Conservation (phyloP, 2,329 filamentous ascomycete genomes). For the Catunica adiposa region DNA sequence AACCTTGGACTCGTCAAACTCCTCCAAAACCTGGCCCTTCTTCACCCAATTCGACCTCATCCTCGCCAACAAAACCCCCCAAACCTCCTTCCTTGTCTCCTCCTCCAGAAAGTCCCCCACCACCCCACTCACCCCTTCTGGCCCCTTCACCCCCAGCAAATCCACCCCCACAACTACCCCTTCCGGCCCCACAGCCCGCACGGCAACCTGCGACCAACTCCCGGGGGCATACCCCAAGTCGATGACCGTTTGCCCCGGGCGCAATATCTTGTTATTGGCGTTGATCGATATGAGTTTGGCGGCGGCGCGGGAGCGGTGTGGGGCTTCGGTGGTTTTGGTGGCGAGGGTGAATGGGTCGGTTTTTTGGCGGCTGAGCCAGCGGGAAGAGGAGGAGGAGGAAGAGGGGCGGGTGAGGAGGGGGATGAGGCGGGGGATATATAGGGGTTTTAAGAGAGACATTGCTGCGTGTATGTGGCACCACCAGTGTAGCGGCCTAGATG, state of each 20-base stretch:
- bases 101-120: constrained; percentile 83
- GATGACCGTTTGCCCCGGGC: constrained; percentile 65
- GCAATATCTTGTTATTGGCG: constrained; percentile 63
- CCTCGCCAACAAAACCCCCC: constrained; percentile 53
- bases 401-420: not conserved
- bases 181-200: constrained; percentile 56
- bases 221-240: constrained; percentile 75
- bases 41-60: constrained; percentile 19
- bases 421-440: not conserved
- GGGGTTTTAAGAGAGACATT: not conserved
- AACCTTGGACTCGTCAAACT: constrained; percentile 14
- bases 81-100: constrained; percentile 57
- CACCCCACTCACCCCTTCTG: constrained; percentile 79
- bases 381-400: constrained; percentile 19
- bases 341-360: constrained; percentile 56
- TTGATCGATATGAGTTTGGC: constrained; percentile 91
- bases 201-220: constrained; percentile 64
- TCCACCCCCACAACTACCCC: constrained; percentile 84
- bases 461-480: not conserved
- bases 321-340: constrained; percentile 49
- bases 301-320: constrained; percentile 76
- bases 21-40: constrained; percentile 9
- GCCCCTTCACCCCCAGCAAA: constrained; percentile 80
- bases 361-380: constrained; percentile 70
- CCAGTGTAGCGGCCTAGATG: not conserved